Conservation (phyloP, 805 yeast genomes). For the Metschnikowia rubicola region DNA sequence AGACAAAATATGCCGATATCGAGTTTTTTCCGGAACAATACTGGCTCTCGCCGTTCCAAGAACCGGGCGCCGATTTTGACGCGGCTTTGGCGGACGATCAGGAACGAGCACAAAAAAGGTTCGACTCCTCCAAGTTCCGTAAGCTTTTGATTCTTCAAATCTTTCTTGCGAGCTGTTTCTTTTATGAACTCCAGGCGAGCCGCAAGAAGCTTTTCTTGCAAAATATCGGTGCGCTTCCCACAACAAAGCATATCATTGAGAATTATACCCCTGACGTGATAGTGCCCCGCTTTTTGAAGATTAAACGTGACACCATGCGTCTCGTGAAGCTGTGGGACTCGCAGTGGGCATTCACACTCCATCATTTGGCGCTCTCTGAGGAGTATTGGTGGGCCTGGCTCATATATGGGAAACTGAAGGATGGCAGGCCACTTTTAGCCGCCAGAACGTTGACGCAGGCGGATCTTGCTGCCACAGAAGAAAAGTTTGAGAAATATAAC, state of each 20-base stretch:
- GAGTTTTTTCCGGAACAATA: slow-evolving; percentile 37
- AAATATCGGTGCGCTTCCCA: slow-evolving; percentile 24
- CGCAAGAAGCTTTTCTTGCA: slow-evolving; percentile 23
- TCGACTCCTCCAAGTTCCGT: slow-evolving; percentile 27
- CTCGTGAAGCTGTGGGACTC: slow-evolving; percentile 23
- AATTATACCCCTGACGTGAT: slow-evolving; percentile 26
- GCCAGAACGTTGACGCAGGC: slow-evolving; percentile 20
- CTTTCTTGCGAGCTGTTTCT: slow-evolving; percentile 28
- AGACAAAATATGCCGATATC: slow-evolving; percentile 18
- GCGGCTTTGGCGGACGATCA: slow-evolving; percentile 23
- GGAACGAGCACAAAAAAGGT: slow-evolving; percentile 21
- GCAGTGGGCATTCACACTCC: slow-evolving; percentile 27
- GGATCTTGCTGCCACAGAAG: slow-evolving; percentile 20
- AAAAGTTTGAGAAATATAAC: slow-evolving; percentile 17
- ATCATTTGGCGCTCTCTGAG: slow-evolving; percentile 27
- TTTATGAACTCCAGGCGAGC: slow-evolving; percentile 25
- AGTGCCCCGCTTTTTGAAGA: slow-evolving; percentile 19
- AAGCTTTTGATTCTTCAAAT: slow-evolving; percentile 29
- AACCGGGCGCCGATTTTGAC: slow-evolving; percentile 16
- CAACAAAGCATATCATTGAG: slow-evolving; percentile 37
- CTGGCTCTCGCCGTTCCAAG: slow-evolving; percentile 31
- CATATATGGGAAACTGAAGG: slow-evolving; percentile 34
- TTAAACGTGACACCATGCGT: slow-evolving; percentile 27
- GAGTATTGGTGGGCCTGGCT: slow-evolving; percentile 41
- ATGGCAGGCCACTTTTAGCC: slow-evolving; percentile 25